These are phyloP conservation scores for Herpetomonas tarakana DNA, from an alignment of 208 protist genomes.

Conservation along the genomic window DNA sequence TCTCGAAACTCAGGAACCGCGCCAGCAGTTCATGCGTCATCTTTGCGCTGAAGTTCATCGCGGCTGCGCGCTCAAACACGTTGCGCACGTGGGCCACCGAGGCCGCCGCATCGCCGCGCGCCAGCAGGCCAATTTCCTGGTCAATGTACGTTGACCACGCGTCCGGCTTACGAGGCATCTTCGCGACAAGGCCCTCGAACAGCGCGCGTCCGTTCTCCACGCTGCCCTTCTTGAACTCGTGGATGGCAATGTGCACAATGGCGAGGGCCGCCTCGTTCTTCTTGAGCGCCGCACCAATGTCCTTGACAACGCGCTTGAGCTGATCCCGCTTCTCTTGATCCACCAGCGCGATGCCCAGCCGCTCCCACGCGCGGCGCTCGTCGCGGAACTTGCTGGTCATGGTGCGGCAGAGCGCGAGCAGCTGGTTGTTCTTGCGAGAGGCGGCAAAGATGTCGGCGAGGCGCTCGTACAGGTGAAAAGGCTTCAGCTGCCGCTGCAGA, in stretches of 20 bases:
- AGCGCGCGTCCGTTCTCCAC: constrained; percentile 84
- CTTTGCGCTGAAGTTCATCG: constrained; percentile 79
- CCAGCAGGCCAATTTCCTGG: constrained; percentile 78
- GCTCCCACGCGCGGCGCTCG: constrained; percentile 73
- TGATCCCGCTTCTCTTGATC: constrained; percentile 81
- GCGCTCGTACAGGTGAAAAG: constrained; percentile 64
- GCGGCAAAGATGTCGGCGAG: constrained; percentile 86
- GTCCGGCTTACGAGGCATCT: constrained; percentile 84
- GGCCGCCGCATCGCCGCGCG: constrained; percentile 33
- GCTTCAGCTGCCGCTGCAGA: constrained; percentile 58
- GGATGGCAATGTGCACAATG: constrained; percentile 76
- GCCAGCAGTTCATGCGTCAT: constrained; percentile 95
- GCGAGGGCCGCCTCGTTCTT: constrained; percentile 47
- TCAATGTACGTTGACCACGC: constrained; percentile 90
- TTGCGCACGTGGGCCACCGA: constrained; percentile 52
- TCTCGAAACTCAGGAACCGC: constrained; percentile 96
- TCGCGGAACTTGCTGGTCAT: constrained; percentile 82
- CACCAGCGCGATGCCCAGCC: constrained; percentile 71
- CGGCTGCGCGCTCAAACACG: constrained; percentile 79
- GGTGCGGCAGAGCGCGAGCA: constrained; percentile 78
- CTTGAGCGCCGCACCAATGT: constrained; percentile 65
- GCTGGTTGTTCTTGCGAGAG: constrained; percentile 68
- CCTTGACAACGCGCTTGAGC: constrained; percentile 83
- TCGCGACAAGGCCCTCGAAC: constrained; percentile 88
- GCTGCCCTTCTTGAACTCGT: constrained; percentile 82